Percentiles rank a stretch among this genome's conserved stretches.
phyloP scores from a whole-genome alignment of 805 yeast species.

The Barnettozyma californica region DNA sequence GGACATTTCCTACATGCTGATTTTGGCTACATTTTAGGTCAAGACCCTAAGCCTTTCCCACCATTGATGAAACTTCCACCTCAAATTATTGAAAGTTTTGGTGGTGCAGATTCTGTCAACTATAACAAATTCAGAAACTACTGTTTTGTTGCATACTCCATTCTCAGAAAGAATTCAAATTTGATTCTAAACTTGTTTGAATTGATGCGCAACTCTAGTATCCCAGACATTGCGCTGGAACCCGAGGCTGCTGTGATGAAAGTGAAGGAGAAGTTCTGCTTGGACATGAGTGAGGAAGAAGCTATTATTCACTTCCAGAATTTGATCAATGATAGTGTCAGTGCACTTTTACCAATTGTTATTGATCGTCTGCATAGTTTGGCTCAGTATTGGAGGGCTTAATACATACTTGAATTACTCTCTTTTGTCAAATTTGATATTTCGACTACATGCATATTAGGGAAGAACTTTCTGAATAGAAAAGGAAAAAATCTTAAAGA shows the following conservation, averaged over 20 bases:
- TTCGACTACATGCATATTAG: too few relatives aligned
- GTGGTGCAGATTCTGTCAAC: constrained; percentile 83
- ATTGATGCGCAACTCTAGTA: constrained; percentile 87
- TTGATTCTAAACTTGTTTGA: constrained; percentile 87
- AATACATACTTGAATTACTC: background rate
- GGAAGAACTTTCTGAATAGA: too few relatives aligned
- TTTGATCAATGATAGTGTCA: constrained; percentile 89
- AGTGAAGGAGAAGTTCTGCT: constrained; percentile 89
- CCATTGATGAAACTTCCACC: constrained; percentile 97
- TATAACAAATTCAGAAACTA: constrained; percentile 84
- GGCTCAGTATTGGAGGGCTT: constrained; percentile 96
- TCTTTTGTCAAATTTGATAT: too few relatives aligned
- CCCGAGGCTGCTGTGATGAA: constrained; percentile 83
- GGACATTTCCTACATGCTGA: constrained; percentile 96
- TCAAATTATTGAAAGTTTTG: constrained; percentile 96
- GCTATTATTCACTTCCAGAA: constrained; percentile 94
- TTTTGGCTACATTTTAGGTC: constrained; percentile 92
- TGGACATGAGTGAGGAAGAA: constrained; percentile 92
- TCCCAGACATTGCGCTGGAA: constrained; percentile 84
- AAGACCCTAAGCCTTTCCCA: constrained; percentile 98
- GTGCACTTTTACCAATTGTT: constrained; percentile 89
- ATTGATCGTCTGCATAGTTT: constrained; percentile 91
- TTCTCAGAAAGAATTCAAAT: constrained; percentile 83
- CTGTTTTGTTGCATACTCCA: constrained; percentile 91
- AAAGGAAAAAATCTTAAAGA: too few relatives aligned